phyloP scores from a whole-genome alignment of 306 rosid genomes.

The Fragaria vesca region DNA sequence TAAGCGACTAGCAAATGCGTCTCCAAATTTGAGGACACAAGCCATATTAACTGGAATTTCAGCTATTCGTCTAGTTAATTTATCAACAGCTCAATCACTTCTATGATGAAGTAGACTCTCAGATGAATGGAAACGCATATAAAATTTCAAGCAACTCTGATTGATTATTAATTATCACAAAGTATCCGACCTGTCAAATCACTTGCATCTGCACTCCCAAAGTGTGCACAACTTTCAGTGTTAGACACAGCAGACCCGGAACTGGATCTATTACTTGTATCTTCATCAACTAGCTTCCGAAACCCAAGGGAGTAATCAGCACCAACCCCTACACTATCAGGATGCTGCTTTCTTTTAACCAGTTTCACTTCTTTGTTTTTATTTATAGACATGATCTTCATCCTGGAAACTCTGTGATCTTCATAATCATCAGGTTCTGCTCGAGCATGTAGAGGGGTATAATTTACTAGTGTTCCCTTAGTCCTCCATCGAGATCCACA shows the following conservation, averaged over 20 bases:
- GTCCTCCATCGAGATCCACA: constrained; percentile 99
- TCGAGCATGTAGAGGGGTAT: constrained; percentile 96
- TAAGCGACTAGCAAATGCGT: not conserved
- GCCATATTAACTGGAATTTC: not conserved
- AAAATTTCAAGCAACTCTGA: constrained; percentile 7
- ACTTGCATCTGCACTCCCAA: constrained; percentile 77
- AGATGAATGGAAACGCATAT: not conserved
- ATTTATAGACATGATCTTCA: constrained; percentile 61
- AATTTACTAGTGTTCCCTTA: constrained; percentile 94
- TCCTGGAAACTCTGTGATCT: constrained; percentile 66
- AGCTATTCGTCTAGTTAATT: not conserved
- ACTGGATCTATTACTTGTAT: constrained; percentile 85
- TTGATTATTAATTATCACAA: constrained; percentile 15
- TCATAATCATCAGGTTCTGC: constrained; percentile 79
- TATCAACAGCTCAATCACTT: constrained; percentile 2
- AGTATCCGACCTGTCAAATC: constrained; percentile 87
- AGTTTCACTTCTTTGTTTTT: constrained; percentile 72
- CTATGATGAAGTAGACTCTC: constrained; percentile 1
- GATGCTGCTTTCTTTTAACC: constrained; percentile 68
- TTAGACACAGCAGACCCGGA: constrained; percentile 96
- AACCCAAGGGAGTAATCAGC: constrained; percentile 63
- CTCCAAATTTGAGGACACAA: constrained; percentile 9
- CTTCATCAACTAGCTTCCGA: constrained; percentile 68
- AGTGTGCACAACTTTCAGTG: constrained; percentile 93
- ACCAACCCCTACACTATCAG: constrained; percentile 44